A percentile compares a stretch with the other conserved stretches of the same genome.
Evolutionary conservation across 208 protist species (phyloP).

Genomic region (Sergeia podlipaevii): DNA sequence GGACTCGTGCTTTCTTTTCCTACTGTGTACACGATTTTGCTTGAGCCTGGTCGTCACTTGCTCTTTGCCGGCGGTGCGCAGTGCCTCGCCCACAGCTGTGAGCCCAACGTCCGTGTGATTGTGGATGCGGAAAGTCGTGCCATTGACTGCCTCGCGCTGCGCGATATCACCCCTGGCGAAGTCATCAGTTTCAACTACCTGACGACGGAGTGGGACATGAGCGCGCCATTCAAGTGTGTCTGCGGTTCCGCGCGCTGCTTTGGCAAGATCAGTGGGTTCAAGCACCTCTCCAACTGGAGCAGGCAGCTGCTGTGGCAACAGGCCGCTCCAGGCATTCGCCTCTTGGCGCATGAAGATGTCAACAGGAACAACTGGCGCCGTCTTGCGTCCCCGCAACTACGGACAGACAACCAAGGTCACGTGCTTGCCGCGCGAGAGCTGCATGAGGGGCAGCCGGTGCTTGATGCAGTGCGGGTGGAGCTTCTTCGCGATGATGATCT

Average conservation of each 20-base stretch:
- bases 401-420: constrained; percentile 35
- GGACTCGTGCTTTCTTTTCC: constrained; percentile 79
- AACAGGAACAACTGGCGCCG: constrained; percentile 63
- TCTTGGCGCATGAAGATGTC: constrained; percentile 21
- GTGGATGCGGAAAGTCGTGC: constrained; percentile 43
- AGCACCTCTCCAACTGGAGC: constrained; percentile 39
- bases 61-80: constrained; percentile 82
- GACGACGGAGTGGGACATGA: constrained; percentile 90
- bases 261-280: constrained; percentile 70
- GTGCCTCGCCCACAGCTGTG: constrained; percentile 84
- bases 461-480: constrained; percentile 29
- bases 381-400: constrained; percentile 42
- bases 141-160: constrained; percentile 71
- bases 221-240: constrained; percentile 70
- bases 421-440: constrained; percentile 47
- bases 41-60: constrained; percentile 59
- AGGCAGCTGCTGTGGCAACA: constrained; percentile 71
- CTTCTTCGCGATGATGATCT: constrained; percentile 11
- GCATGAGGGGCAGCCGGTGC: constrained; percentile 39
- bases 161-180: constrained; percentile 64
- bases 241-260: constrained; percentile 55
- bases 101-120: constrained; percentile 80
- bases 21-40: constrained; percentile 79
- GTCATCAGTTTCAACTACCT: constrained; percentile 89
- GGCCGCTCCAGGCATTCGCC: constrained; percentile 66